A percentile compares a stretch with the other conserved stretches of the same genome.
Conservation (phyloP, 257 asterid genomes). For the Fraxinus excelsior region DNA sequence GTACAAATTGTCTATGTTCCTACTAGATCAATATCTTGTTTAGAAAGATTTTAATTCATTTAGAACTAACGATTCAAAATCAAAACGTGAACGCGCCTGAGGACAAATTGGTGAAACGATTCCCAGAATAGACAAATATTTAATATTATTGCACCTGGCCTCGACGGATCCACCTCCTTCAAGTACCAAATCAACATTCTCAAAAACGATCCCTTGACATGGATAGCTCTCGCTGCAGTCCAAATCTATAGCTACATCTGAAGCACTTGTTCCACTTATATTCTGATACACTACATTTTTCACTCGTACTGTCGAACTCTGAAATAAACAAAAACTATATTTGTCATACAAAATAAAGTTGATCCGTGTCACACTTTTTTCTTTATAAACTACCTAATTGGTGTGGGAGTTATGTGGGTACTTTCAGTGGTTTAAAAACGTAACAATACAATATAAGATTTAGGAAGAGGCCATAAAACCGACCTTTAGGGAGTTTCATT, state of each 20-base stretch:
- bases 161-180: constrained; percentile 32
- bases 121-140: constrained; percentile 32
- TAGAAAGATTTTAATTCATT: not conserved
- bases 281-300: constrained; percentile 58
- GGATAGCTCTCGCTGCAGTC: constrained; percentile 62
- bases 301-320: constrained; percentile 67
- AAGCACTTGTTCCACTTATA: constrained; percentile 69
- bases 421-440: not conserved
- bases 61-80: not conserved
- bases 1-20: not conserved
- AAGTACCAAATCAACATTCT: constrained; percentile 47
- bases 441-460: no score
- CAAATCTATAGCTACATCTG: constrained; percentile 51
- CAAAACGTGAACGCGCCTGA: not conserved
- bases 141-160: constrained; percentile 57
- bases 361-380: not conserved
- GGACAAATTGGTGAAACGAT: constrained; percentile 61
- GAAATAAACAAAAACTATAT: constrained; percentile 6
- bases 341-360: not conserved
- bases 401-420: not conserved
- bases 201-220: constrained; percentile 58
- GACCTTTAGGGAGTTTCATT: no score
- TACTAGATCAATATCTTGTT: not conserved
- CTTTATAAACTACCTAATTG: not conserved
- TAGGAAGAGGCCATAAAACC: no score